A percentile compares a stretch with the other conserved stretches of the same genome.
Conservation (phyloP, 1,139 yeast genomes). For the Nadsonia commutata region DNA sequence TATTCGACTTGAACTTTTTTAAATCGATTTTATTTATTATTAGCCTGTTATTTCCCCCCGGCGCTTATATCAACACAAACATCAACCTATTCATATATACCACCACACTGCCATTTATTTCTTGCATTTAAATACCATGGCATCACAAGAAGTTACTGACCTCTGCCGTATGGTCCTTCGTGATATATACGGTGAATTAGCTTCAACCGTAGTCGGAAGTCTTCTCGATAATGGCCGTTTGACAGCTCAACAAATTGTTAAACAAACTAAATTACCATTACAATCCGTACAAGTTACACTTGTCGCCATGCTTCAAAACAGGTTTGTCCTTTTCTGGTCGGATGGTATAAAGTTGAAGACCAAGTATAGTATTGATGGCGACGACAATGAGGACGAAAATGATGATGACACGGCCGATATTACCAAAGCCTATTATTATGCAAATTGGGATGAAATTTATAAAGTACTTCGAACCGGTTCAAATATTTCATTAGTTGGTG, state of each 20-base stretch:
- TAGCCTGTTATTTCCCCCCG: too few species aligned
- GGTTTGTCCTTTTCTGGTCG: slow-evolving; percentile 27
- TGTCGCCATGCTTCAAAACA: slow-evolving; percentile 26
- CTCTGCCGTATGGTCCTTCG: slow-evolving; percentile 21
- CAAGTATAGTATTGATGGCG: slow-evolving; percentile 16
- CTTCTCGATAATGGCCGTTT: slow-evolving; percentile 24
- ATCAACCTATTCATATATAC: not conserved
- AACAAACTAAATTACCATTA: slow-evolving; percentile 17
- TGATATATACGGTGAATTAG: slow-evolving; percentile 25
- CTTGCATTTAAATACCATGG: too few species aligned
- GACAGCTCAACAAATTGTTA: slow-evolving; percentile 19
- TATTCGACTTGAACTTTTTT: too few species aligned
- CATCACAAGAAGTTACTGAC: slow-evolving; percentile 22
- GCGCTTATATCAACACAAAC: not conserved
- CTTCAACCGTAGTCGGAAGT: slow-evolving; percentile 21
- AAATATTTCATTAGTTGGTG: slow-evolving; percentile 42
- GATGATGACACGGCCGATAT: slow-evolving; percentile 22
- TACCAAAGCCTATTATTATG: slow-evolving; percentile 37
- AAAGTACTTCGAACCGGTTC: slow-evolving; percentile 65
- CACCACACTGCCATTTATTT: too few species aligned
- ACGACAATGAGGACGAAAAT: not conserved
- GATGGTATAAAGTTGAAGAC: slow-evolving; percentile 3
- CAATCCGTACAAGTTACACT: slow-evolving; percentile 24
- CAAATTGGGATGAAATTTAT: slow-evolving; percentile 51
- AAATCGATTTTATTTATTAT: too few species aligned